Evolutionary conservation across 2,329 filamentous ascomycete genomes (phyloP).

Genomic region (Aspergillus luchuensis): DNA sequence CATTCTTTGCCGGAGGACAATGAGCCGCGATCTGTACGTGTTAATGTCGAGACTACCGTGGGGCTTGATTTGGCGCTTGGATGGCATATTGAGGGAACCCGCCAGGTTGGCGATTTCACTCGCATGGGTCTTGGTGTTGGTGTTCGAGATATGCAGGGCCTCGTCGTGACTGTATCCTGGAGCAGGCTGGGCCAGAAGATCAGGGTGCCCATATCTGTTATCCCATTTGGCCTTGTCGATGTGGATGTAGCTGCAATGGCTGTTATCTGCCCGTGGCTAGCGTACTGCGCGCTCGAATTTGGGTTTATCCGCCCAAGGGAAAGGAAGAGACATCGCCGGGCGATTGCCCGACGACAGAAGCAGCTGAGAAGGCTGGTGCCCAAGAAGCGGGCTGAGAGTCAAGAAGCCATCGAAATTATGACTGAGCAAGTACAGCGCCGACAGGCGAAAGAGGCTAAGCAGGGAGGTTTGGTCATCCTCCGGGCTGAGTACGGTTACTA

Average conservation of each 20-base stretch:
- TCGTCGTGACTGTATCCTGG: constrained; percentile 45
- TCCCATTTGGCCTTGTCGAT: constrained; percentile 37
- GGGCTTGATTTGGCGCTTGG: constrained; percentile 30
- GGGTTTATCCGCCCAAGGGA: constrained; percentile 43
- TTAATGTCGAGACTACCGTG: constrained; percentile 36
- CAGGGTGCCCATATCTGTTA: constrained; percentile 42
- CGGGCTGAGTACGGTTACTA: constrained; percentile 46
- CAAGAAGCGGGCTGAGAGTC: constrained; percentile 40
- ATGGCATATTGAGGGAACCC: constrained; percentile 41
- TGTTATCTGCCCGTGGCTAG: constrained; percentile 41
- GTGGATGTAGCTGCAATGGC: constrained; percentile 39
- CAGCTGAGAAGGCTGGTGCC: constrained; percentile 40
- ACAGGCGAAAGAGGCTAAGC: constrained; percentile 38
- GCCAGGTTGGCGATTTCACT: constrained; percentile 41
- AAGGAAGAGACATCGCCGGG: constrained; percentile 37
- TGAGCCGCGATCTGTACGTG: constrained; percentile 35
- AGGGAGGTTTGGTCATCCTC: constrained; percentile 43
- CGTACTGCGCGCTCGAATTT: constrained; percentile 47
- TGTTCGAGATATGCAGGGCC: constrained; percentile 35
- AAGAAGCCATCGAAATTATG: constrained; percentile 46
- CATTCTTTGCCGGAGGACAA: constrained; percentile 33
- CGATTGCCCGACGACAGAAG: constrained; percentile 39
- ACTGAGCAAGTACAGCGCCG: constrained; percentile 41
- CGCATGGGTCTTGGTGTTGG: constrained; percentile 44
- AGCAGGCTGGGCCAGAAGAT: constrained; percentile 44